phyloP scores from a whole-genome alignment of 2,329 filamentous ascomycete species.

The Fusarium transvaalense region DNA sequence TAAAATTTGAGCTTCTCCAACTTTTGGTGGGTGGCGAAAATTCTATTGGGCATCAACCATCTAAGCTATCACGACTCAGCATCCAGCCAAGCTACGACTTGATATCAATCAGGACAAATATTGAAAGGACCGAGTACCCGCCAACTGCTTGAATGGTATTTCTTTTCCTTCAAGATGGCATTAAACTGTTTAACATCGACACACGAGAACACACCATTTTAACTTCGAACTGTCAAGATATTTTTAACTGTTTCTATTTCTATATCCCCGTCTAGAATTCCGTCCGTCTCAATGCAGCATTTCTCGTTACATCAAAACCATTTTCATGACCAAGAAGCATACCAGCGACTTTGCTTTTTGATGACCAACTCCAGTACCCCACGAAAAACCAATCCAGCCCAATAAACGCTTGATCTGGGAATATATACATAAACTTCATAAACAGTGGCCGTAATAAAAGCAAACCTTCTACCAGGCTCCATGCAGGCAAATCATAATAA shows the following conservation, averaged over 20 bases:
- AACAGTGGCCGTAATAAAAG: conserved; percentile 12
- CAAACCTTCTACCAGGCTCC: conserved; percentile 5
- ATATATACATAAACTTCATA: conserved; percentile 33
- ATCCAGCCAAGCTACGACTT: neutral
- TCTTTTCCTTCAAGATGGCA: no score
- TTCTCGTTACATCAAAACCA: conserved; percentile 3
- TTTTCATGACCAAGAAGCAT: conserved; percentile 7
- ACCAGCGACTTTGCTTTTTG: conserved; percentile 3
- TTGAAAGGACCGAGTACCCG: neutral
- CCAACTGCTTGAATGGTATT: neutral
- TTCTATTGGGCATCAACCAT: conserved; percentile 43
- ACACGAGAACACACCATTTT: neutral
- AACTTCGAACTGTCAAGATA: neutral
- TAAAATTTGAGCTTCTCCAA: conserved; percentile 47
- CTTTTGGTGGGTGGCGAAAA: conserved; percentile 45
- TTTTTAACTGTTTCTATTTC: conserved; percentile 16
- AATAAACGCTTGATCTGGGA: conserved; percentile 17
- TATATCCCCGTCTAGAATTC: conserved; percentile 14
- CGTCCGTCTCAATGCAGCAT: neutral
- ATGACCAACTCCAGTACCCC: conserved; percentile 21
- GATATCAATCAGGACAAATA: neutral
- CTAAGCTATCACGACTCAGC: conserved; percentile 20
- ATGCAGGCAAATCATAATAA: conserved; percentile 10
- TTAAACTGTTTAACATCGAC: neutral
- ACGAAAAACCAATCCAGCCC: conserved; percentile 2